Base-by-base conservation (phyloP, 1,284 basidiomycete genomes). In the Cryptococcus floricola region DNA sequence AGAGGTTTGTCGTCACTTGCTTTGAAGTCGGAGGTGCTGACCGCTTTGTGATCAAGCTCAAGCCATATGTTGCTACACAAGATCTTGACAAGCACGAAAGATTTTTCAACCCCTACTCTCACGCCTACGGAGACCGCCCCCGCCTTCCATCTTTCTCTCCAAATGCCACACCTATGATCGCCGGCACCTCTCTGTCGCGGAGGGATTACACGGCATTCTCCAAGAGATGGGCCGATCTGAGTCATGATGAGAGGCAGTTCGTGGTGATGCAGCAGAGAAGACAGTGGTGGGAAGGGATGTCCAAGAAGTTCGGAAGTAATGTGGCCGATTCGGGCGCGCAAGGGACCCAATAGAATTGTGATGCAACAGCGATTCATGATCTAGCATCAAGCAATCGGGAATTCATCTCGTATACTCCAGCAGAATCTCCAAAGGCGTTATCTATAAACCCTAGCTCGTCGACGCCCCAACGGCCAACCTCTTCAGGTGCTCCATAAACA, bases 401-500 rank as follows among this genome's bases (percentile, higher is more conserved):
- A 34, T 34, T 34, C 31, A 34, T 34, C 31, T 34, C 31, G 31
- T 34, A 34, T 10, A 34, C n/a, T 46, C 44, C n/a, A 13, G 16
- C 14, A 41, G 37, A 52, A 42, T 23, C 23, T 23, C 23, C 23
- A 23, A 23, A 23, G 23, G 23, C 28, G 14, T 41, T 49, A 49
- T 46, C 42, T 49, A 31, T 46, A 42, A 25, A 49, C 13, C 31
- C 64, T 70, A 71, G 59, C 70, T 74, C 8, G 72, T 73, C 34
- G 72, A 73, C 14, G 72, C 72, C 16, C 72, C 72, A n/a, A 74
- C 72, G 39, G 72, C 72, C 80, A 94, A 77, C 68, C 91, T 84
- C 77, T 93, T 93, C 76, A 93, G 80, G 79, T 92, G 88, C 74
- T 94, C 91, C 91, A 94, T 94, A 80, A 96, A 95, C 57, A 95